Evolutionary conservation across 2,329 filamentous ascomycete species (phyloP).

Genomic region (Sclerotinia borealis): DNA sequence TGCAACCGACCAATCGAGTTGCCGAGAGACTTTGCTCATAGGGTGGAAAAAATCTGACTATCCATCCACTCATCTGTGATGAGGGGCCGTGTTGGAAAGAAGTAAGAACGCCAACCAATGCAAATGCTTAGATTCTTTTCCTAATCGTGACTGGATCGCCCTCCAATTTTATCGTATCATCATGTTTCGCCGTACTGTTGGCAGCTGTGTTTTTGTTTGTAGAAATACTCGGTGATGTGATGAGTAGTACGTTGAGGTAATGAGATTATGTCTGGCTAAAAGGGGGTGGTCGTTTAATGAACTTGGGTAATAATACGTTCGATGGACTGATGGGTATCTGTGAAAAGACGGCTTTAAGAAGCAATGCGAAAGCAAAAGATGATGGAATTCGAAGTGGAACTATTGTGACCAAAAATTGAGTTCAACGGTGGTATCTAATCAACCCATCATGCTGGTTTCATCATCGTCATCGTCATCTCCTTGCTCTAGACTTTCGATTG

Average conservation of each 20-base stretch:
- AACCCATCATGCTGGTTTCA: constrained; percentile 47
- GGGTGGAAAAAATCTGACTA: neutral
- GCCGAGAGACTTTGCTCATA: neutral
- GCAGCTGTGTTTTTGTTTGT: neutral
- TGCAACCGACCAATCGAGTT: neutral
- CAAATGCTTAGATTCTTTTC: neutral
- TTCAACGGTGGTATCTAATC: neutral
- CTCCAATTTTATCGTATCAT: constrained; percentile 11
- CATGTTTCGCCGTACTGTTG: neutral
- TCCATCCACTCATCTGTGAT: neutral
- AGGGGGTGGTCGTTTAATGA: neutral
- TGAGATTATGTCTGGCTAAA: neutral
- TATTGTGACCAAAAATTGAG: neutral
- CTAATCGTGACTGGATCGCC: neutral
- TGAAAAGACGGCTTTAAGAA: neutral
- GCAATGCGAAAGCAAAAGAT: neutral
- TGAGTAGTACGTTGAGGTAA: neutral
- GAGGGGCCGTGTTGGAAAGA: neutral
- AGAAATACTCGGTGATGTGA: neutral
- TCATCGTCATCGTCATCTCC: constrained; percentile 38
- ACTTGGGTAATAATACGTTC: constrained; percentile 4
- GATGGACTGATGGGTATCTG: constrained; percentile 1
- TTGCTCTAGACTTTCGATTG: constrained; percentile 79
- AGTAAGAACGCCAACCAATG: constrained; percentile 4
- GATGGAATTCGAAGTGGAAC: neutral